Conservation (phyloP, 495 filamentous ascomycete genomes). For the Staphylotrichum tortipilum region DNA sequence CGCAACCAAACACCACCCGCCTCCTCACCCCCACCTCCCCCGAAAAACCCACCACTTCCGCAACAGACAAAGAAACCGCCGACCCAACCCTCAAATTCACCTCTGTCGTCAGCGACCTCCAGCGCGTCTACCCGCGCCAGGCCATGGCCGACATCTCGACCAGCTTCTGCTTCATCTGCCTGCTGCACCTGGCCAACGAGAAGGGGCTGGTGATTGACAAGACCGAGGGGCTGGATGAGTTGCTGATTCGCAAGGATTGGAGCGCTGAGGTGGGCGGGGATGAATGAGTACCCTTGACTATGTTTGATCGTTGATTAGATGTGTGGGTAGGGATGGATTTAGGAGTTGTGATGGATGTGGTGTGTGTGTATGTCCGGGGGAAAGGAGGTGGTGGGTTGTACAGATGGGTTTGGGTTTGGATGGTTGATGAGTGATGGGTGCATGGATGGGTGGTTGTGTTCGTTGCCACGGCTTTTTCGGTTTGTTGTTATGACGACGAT, state of each 20-base stretch:
- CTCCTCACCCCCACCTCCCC: slow-evolving; percentile 15
- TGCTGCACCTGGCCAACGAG: slow-evolving; percentile 94
- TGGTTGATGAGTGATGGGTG: background rate
- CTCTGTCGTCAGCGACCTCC: slow-evolving; percentile 76
- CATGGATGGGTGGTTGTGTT: no score
- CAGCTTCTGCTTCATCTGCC: slow-evolving; percentile 92
- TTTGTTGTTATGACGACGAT: background rate
- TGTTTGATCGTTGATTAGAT: background rate
- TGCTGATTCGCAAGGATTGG: slow-evolving; percentile 50
- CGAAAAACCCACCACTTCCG: slow-evolving; percentile 16
- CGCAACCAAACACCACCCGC: background rate
- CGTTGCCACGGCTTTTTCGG: background rate
- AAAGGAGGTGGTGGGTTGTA: background rate
- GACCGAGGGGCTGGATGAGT: slow-evolving; percentile 46
- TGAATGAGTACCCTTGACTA: slow-evolving; percentile 7
- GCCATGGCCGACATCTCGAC: slow-evolving; percentile 92
- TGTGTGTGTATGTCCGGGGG: background rate
- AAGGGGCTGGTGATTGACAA: slow-evolving; percentile 73
- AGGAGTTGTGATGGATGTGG: background rate
- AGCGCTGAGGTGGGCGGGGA: slow-evolving; percentile 43
- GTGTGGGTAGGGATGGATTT: no score
- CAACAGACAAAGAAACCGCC: slow-evolving; percentile 26
- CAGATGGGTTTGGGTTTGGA: no score
- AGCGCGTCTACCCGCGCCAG: slow-evolving; percentile 73
- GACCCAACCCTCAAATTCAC: slow-evolving; percentile 66